Evolutionary conservation across 2,329 filamentous ascomycete genomes (phyloP), one percentile per base, ranked within the genome.

Genomic region (Aspergillus unguis): DNA sequence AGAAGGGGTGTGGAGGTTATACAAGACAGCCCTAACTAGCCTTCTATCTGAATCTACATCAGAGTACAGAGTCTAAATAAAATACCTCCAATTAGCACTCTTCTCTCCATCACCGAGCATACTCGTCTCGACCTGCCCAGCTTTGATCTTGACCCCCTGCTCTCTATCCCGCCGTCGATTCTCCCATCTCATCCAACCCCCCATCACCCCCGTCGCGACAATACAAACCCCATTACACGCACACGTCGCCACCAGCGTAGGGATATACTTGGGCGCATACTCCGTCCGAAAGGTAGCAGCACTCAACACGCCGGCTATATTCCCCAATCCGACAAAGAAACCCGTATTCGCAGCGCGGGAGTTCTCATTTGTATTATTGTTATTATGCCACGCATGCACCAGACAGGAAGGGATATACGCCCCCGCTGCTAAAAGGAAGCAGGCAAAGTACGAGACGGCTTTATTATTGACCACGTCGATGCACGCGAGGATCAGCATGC

Each of bases 301-400:
- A 43, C 63, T 66, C n/a, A 80, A 50, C 10, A 80, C 74, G 0
- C 78, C 77, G 0, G 71, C 76, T 3, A 80, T 53, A 53, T 81
- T 81, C 0, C 76, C 77, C 6, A 80, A 60, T 0, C 75, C 77
- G 5, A 78, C 76, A 1, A 77, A 65, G 10, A 79, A 62, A 0
- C 74, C 77, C 1, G 76, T 80, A 7, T 74, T 77, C 0, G 77
- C 76, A 4, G 77, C 77, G 0, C 78, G 71, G 0, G 68, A 71
- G 40, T 74, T 79, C 63, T 82, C 78, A 26, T 76, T 72, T 6
- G 78, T 63, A 38, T 78, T 80, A 59, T 81, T 80, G 55, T 80
- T 80, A 51, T 80, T 80, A 53, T 79, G 71, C 77, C 78, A 79
- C 1, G 71, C 70, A 54, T 79, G 72, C 4, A 80, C 71, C n/a